Conservation (phyloP, 106 monocot species). For the Chionographis japonica region DNA sequence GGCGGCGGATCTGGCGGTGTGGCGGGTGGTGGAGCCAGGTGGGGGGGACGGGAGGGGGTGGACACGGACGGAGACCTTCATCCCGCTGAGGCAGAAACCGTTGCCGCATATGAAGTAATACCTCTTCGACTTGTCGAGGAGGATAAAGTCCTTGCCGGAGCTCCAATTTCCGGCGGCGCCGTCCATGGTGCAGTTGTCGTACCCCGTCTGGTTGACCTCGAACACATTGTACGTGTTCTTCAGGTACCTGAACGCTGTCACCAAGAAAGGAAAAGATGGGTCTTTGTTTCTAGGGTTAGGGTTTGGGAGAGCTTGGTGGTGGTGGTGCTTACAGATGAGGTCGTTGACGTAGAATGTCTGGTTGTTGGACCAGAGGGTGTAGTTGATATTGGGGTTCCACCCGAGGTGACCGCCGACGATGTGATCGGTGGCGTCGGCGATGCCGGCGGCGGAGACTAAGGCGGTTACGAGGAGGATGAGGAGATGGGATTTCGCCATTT, state of each 20-base stretch:
- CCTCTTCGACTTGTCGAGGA: constrained; percentile 14
- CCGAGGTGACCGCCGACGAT: constrained; percentile 41
- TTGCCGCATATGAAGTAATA: constrained; percentile 47
- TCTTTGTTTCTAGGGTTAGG: background rate
- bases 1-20: too few relatives aligned
- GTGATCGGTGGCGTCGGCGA: constrained; percentile 37
- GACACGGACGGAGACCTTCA: constrained; percentile 37
- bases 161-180: constrained; percentile 43
- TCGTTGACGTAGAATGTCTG: constrained; percentile 49
- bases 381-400: constrained; percentile 48
- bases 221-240: constrained; percentile 50
- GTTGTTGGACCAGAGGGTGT: constrained; percentile 41
- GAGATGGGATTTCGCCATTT: background rate
- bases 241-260: constrained; percentile 42
- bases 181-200: constrained; percentile 46
- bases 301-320: too few relatives aligned
- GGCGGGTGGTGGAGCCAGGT: background rate
- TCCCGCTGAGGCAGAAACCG: constrained; percentile 27
- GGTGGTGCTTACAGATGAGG: constrained; percentile 32
- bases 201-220: constrained; percentile 48
- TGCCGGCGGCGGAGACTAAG: constrained; percentile 1
- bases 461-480: constrained; percentile 4
- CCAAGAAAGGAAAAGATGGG: background rate
- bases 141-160: constrained; percentile 50
- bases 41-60: constrained; percentile 25